phyloP scores from a whole-genome alignment of 352 stramenopile genomes.

The Globisporangium abappressorium region DNA sequence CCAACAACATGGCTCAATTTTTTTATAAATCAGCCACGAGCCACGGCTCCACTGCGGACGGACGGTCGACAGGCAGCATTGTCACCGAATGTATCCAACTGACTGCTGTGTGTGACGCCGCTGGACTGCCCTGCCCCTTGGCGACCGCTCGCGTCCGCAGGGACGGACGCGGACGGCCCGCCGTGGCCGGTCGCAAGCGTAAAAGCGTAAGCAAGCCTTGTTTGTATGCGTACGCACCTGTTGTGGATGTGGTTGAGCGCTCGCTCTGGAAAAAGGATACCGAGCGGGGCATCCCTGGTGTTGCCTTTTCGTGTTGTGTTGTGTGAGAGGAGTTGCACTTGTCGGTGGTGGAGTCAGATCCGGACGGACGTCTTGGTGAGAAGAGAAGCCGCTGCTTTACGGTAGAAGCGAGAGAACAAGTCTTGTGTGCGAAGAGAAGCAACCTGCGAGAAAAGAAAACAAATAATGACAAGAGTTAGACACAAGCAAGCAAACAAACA shows the following conservation, averaged over 20 bases:
- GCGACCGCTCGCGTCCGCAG: background rate
- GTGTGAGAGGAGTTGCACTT: background rate
- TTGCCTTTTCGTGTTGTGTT: background rate
- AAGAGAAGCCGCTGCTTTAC: background rate
- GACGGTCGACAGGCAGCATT: background rate
- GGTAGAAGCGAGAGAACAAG: conserved; percentile 1
- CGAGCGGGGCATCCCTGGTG: conserved; percentile 10
- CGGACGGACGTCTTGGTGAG: background rate
- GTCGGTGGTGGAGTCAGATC: background rate
- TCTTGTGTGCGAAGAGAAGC: background rate
- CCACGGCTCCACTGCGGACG: background rate
- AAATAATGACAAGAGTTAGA: background rate
- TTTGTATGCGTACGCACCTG: conserved; percentile 9
- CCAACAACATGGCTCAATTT: background rate
- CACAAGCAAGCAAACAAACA: background rate
- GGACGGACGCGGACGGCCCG: background rate
- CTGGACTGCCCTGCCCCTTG: conserved; percentile 7
- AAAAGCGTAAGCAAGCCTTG: conserved; percentile 4
- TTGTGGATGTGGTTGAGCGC: conserved; percentile 9
- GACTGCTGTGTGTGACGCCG: background rate
- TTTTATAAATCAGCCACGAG: background rate
- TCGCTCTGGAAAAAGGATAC: conserved; percentile 14
- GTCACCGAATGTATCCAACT: conserved; percentile 4
- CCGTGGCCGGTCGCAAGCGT: background rate
- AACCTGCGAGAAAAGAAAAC: conserved; percentile 2